Conservation (phyloP, 2,329 filamentous ascomycete species). For the Paraphaeosphaeria sporulosa region DNA sequence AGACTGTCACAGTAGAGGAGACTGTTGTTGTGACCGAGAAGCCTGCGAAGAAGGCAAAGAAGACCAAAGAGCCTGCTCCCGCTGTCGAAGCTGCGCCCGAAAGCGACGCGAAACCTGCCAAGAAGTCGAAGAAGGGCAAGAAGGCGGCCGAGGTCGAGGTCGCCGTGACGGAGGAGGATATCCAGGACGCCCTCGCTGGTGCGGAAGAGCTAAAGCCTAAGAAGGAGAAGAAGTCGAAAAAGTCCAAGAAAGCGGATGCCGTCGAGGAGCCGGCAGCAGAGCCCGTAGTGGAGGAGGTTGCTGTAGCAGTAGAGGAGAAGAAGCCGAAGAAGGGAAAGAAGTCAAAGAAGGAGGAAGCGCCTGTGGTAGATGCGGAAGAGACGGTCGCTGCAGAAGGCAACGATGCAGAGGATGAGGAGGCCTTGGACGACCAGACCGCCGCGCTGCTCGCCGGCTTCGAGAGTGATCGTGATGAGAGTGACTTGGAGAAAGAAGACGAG, state of each 20-base stretch:
- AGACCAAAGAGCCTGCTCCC: slow-evolving; percentile 15
- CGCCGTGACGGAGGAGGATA: background rate
- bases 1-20: slow-evolving; percentile 12
- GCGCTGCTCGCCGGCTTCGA: slow-evolving; percentile 61
- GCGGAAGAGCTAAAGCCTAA: slow-evolving; percentile 9
- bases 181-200: background rate
- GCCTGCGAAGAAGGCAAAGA: slow-evolving; percentile 15
- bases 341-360: slow-evolving; percentile 29
- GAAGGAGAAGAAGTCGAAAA: slow-evolving; percentile 17
- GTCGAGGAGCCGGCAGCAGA: slow-evolving; percentile 9
- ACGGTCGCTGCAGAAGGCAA: slow-evolving; percentile 18
- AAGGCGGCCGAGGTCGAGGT: background rate
- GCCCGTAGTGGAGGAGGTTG: background rate
- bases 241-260: slow-evolving; percentile 22
- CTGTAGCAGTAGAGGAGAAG: slow-evolving; percentile 1
- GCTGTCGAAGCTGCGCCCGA: slow-evolving; percentile 6
- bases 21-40: slow-evolving; percentile 8
- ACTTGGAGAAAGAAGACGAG: slow-evolving; percentile 48
- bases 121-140: slow-evolving; percentile 9
- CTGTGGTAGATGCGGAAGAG: slow-evolving; percentile 27
- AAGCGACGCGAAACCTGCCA: background rate
- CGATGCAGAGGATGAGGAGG: slow-evolving; percentile 41
- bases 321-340: slow-evolving; percentile 17
- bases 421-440: slow-evolving; percentile 57
- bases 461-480: slow-evolving; percentile 53